Evolutionary conservation across 1,284 basidiomycete species (phyloP).

Genomic region (Dichomitus squalens): DNA sequence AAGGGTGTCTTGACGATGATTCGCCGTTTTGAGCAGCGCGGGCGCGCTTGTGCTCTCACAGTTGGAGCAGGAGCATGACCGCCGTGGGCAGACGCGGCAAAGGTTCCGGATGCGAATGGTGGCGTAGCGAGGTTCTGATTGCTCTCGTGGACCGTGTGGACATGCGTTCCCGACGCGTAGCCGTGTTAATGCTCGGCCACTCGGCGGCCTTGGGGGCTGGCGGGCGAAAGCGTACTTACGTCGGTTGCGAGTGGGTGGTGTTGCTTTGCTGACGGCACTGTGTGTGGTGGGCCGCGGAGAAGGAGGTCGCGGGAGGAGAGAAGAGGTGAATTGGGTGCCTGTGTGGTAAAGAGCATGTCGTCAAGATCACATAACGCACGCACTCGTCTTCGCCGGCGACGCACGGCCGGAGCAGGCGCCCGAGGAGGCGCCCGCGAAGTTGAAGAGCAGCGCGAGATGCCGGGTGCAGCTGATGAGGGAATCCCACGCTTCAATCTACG

Average conservation of each 20-base stretch:
- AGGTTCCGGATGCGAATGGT: constrained; percentile 22
- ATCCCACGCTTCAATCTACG: constrained; percentile 31
- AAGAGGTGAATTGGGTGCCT: neutral
- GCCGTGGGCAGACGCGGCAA: constrained; percentile 1
- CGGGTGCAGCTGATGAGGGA: constrained; percentile 14
- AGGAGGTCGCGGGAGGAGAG: neutral
- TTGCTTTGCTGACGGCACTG: neutral
- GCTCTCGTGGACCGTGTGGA: constrained; percentile 1
- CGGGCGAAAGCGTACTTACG: neutral
- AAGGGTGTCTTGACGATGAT: neutral
- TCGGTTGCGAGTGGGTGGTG: neutral
- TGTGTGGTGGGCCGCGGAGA: neutral
- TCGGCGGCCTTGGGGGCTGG: neutral
- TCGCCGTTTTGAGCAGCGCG: neutral
- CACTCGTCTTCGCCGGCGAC: neutral
- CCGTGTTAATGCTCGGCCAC: neutral
- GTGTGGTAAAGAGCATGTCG: neutral
- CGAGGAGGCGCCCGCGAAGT: constrained; percentile 7
- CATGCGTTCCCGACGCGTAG: constrained; percentile 1
- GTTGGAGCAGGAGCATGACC: neutral
- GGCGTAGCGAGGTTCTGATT: constrained; percentile 28
- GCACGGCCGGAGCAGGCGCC: neutral
- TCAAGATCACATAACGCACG: constrained; percentile 2
- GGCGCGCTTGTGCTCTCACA: constrained; percentile 1
- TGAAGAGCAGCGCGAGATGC: constrained; percentile 20